These are phyloP conservation scores for Heimioporus sp. DNA, from an alignment of 768 basidiomycete species.

Conservation along the genomic window DNA sequence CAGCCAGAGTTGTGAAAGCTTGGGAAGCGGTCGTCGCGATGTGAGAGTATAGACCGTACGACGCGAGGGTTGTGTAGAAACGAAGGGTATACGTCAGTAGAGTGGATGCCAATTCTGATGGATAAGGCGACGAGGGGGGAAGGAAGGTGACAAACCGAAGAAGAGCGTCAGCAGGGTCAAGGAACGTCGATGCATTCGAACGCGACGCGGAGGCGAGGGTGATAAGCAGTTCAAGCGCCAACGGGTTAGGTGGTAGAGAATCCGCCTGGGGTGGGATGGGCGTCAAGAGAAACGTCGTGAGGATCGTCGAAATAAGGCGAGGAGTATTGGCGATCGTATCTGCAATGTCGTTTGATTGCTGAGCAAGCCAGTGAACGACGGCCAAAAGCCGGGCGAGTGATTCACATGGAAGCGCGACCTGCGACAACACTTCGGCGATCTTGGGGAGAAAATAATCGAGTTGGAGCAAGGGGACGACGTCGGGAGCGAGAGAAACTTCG, in stretches of 20 bases:
- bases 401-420: constrained; percentile 44
- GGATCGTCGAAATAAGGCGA: constrained; percentile 48
- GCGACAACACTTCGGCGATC: constrained; percentile 38
- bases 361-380: constrained; percentile 59
- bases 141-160: constrained; percentile 68
- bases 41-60: constrained; percentile 77
- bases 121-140: constrained; percentile 45
- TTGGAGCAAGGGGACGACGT: constrained; percentile 16
- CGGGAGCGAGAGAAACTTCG: constrained; percentile 36
- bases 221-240: constrained; percentile 55
- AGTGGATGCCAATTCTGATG: constrained; percentile 33
- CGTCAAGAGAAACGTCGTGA: constrained; percentile 57
- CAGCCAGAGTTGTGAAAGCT: constrained; percentile 51
- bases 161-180: constrained; percentile 59
- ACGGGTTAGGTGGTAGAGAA: constrained; percentile 36
- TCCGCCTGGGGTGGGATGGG: constrained; percentile 42
- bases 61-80: constrained; percentile 63
- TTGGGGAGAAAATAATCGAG: constrained; percentile 52
- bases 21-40: constrained; percentile 60
- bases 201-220: constrained; percentile 65
- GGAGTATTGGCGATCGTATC: constrained; percentile 49
- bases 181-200: constrained; percentile 55
- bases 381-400: constrained; percentile 56
- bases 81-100: constrained; percentile 58
- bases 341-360: constrained; percentile 54